Evolutionary conservation across 2,329 filamentous ascomycete genomes (phyloP).

Genomic region (Venturia nashicola): DNA sequence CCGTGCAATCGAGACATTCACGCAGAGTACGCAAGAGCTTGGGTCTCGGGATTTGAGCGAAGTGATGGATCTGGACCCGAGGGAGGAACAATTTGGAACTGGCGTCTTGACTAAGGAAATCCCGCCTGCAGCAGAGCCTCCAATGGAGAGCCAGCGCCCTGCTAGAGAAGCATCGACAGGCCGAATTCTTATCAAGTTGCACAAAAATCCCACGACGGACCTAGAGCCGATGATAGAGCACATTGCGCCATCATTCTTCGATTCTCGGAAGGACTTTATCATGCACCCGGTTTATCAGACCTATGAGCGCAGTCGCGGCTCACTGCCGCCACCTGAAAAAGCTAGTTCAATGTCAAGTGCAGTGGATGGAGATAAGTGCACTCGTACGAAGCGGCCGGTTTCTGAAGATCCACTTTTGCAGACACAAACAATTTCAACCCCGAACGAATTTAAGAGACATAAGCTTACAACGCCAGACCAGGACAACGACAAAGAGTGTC

Average conservation of each 20-base stretch:
- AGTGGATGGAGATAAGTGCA: too few relatives aligned
- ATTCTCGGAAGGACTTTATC: neutral
- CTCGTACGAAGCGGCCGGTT: neutral
- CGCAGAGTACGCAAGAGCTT: neutral
- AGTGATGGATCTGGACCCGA: neutral
- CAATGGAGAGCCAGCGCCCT: neutral
- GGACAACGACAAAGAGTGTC: neutral
- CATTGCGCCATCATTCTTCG: neutral
- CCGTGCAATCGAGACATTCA: neutral
- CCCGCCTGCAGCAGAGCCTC: neutral
- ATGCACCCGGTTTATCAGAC: neutral
- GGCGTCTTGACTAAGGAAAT: too few relatives aligned
- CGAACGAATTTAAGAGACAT: neutral
- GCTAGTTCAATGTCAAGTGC: neutral
- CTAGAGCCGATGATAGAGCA: neutral
- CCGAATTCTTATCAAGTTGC: neutral
- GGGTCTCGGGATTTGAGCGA: neutral
- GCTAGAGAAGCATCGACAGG: neutral
- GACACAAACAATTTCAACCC: neutral
- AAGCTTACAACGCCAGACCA: neutral
- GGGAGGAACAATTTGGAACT: neutral
- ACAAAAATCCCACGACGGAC: neutral
- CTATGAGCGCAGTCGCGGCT: neutral
- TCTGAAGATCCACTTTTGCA: neutral
- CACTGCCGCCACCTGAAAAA: neutral